A percentile compares a stretch with the other conserved stretches of the same genome.
Evolutionary conservation across 208 protist genomes (phyloP).

Genomic region (Leishmania mexicana): DNA sequence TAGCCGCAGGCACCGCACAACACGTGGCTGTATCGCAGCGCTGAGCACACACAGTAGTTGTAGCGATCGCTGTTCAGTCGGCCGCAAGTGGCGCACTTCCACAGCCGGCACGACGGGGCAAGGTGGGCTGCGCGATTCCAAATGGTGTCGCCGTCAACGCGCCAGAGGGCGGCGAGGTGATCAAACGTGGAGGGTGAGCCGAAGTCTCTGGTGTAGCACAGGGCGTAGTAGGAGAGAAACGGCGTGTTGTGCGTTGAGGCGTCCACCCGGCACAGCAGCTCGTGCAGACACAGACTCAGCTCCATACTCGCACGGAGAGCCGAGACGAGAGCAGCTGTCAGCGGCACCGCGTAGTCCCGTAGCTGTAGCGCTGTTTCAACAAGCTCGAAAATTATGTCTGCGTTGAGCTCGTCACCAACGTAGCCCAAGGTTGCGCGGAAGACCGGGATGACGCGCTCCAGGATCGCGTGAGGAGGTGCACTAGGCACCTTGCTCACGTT

Average conservation of each 20-base stretch:
- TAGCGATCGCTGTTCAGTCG: constrained; percentile 88
- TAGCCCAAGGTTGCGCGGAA: constrained; percentile 48
- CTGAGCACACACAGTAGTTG: constrained; percentile 90
- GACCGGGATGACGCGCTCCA: constrained; percentile 64
- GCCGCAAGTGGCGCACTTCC: constrained; percentile 78
- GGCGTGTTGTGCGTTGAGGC: constrained; percentile 63
- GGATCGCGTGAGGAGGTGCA: constrained; percentile 44
- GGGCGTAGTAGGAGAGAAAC: constrained; percentile 77
- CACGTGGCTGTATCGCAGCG: constrained; percentile 75
- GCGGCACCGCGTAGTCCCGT: constrained; percentile 23
- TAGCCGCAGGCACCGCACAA: constrained; percentile 67
- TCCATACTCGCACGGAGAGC: constrained; percentile 28
- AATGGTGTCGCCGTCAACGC: constrained; percentile 50
- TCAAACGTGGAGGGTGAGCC: constrained; percentile 50
- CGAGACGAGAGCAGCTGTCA: constrained; percentile 27
- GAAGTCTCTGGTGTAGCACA: constrained; percentile 73
- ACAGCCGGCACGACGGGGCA: constrained; percentile 67
- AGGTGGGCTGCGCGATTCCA: constrained; percentile 44
- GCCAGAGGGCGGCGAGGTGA: constrained; percentile 70
- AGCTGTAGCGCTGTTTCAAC: constrained; percentile 63
- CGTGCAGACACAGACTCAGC: constrained; percentile 38
- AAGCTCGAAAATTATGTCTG: constrained; percentile 74
- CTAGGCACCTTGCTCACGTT: not conserved
- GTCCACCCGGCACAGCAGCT: constrained; percentile 61
- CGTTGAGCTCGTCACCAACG: constrained; percentile 86